Evolutionary conservation across 495 filamentous ascomycete genomes (phyloP).

Genomic region (Cercophora sp.): DNA sequence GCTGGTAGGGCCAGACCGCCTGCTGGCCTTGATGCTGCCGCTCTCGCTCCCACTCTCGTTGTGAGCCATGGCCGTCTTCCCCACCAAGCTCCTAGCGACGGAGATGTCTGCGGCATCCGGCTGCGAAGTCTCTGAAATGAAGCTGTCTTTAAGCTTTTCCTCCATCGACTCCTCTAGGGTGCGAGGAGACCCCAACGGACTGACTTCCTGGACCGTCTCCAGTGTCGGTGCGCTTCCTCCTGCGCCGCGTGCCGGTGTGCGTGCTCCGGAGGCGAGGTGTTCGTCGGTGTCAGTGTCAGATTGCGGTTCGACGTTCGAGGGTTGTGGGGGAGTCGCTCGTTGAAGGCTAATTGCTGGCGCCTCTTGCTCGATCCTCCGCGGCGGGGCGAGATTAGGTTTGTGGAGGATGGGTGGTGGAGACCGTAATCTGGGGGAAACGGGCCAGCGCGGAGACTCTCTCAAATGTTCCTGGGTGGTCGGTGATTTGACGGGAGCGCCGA

Average conservation of each 20-base stretch:
- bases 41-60: constrained; percentile 63
- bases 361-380: constrained; percentile 44
- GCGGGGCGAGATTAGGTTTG: constrained; percentile 37
- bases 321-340: constrained; percentile 43
- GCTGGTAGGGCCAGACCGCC: constrained; percentile 29
- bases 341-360: constrained; percentile 54
- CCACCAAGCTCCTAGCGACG: constrained; percentile 26
- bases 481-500: constrained; percentile 63
- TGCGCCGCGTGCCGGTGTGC: constrained; percentile 60
- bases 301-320: constrained; percentile 32
- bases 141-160: constrained; percentile 49
- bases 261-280: constrained; percentile 50
- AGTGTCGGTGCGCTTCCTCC: constrained; percentile 66
- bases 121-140: constrained; percentile 39
- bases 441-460: constrained; percentile 59
- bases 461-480: constrained; percentile 48
- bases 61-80: constrained; percentile 32
- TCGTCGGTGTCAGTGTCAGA: constrained; percentile 55
- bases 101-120: constrained; percentile 30
- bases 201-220: constrained; percentile 91
- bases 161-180: constrained; percentile 39
- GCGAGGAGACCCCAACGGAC: constrained; percentile 70
- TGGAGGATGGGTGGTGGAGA: constrained; percentile 60
- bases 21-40: constrained; percentile 39
- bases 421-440: constrained; percentile 60